phyloP scores from a whole-genome alignment of 23 red algal genomes.

The Gracilaria caudata region DNA sequence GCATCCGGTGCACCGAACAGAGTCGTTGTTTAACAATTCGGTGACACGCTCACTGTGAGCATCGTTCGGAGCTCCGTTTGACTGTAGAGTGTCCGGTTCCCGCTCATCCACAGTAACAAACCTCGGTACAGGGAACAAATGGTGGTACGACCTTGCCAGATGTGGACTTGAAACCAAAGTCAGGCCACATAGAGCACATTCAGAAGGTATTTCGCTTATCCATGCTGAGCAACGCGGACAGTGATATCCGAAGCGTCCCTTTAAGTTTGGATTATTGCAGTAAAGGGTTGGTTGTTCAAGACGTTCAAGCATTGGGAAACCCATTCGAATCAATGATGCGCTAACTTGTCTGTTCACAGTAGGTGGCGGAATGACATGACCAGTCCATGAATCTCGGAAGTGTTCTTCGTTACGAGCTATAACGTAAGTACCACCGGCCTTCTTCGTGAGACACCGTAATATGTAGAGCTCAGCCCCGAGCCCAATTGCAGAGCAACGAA shows the following conservation, averaged over 20 bases:
- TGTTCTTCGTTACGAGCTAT: constrained; percentile 86
- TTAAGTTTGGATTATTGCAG: constrained; percentile 58
- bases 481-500: constrained; percentile 79
- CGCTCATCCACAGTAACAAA: constrained; percentile 48
- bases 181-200: constrained; percentile 93
- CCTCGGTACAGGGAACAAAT: constrained; percentile 90
- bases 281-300: constrained; percentile 50
- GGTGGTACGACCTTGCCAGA: constrained; percentile 96
- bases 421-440: constrained; percentile 74
- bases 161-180: constrained; percentile 84
- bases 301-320: constrained; percentile 79
- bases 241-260: constrained; percentile 73
- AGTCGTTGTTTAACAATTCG: neutral
- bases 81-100: neutral
- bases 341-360: constrained; percentile 19
- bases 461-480: constrained; percentile 90
- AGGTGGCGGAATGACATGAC: constrained; percentile 72
- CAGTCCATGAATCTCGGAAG: constrained; percentile 63
- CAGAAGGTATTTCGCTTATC: constrained; percentile 86
- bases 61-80: neutral
- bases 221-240: constrained; percentile 84
- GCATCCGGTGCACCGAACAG: constrained; percentile 73
- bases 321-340: constrained; percentile 86
- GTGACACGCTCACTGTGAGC: neutral
- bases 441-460: constrained; percentile 43